Conservation (phyloP, 2,329 filamentous ascomycete species). For the Colletotrichum limetticola region DNA sequence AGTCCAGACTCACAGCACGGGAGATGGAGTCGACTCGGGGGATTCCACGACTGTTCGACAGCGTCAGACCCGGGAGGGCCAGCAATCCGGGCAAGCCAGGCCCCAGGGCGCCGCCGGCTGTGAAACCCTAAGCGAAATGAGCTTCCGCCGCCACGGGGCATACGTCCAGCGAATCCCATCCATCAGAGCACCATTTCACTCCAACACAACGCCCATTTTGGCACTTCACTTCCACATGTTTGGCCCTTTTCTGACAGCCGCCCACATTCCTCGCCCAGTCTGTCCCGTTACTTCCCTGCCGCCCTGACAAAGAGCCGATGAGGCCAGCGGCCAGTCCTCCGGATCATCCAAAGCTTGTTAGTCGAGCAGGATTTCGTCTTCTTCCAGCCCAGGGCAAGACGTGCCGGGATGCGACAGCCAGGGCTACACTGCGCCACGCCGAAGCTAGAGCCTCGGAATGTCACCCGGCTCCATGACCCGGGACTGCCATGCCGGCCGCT, state of each 20-base stretch:
- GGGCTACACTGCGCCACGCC: conserved; percentile 29
- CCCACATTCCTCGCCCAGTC: conserved; percentile 26
- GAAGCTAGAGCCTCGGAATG: conserved; percentile 25
- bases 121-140: conserved; percentile 37
- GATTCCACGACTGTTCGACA: conserved; percentile 17
- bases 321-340: conserved; percentile 21
- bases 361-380: background rate
- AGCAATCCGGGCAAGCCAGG: background rate
- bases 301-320: conserved; percentile 2
- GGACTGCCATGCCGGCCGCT: conserved; percentile 21
- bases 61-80: conserved; percentile 18
- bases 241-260: conserved; percentile 17
- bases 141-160: conserved; percentile 33
- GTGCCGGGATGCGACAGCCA: conserved; percentile 20
- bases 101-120: conserved; percentile 24
- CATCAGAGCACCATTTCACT: background rate
- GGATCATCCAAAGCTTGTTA: conserved; percentile 29
- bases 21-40: conserved; percentile 4
- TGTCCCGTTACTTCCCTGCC: background rate
- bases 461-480: conserved; percentile 23
- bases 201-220: conserved; percentile 18
- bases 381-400: background rate
- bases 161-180: conserved; percentile 19
- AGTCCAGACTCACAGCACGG: conserved; percentile 18
- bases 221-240: conserved; percentile 3